Evolutionary conservation across 2,329 filamentous ascomycete genomes (phyloP).

Genomic region (Malbranchea zuffiana): DNA sequence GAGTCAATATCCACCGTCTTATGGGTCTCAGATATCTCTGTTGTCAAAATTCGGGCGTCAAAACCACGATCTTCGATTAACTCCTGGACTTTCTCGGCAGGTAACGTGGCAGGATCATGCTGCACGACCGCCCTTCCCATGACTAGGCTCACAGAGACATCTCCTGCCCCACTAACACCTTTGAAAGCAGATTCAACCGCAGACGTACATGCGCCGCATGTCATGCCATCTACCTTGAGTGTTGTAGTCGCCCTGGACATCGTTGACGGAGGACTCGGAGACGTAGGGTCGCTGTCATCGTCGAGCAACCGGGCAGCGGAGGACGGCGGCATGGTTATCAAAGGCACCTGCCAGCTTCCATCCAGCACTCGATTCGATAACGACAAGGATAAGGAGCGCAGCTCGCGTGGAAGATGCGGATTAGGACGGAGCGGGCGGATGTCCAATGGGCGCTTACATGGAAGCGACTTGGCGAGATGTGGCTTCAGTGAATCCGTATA

Average conservation of each 20-base stretch:
- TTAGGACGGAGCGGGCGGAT: no score
- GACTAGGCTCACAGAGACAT: constrained; percentile 81
- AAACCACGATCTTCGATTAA: constrained; percentile 89
- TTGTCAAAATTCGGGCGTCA: constrained; percentile 77
- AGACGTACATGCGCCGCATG: constrained; percentile 86
- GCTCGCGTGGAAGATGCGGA: no score
- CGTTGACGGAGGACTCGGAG: not conserved
- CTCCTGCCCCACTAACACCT: constrained; percentile 66
- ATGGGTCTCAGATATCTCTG: constrained; percentile 59
- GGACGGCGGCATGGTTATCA: not conserved
- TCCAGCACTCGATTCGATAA: no score
- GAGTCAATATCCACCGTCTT: constrained; percentile 31
- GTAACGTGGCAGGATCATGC: constrained; percentile 66
- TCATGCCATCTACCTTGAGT: constrained; percentile 75
- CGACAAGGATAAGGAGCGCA: no score
- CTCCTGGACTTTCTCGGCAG: constrained; percentile 66
- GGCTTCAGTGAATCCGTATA: no score
- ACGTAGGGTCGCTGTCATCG: not conserved
- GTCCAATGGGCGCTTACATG: no score
- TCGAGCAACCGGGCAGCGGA: not conserved
- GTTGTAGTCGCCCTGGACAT: constrained; percentile 93
- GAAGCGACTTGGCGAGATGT: no score
- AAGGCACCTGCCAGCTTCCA: no score
- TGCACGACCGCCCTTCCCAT: constrained; percentile 93
- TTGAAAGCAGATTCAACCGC: constrained; percentile 90